A percentile compares a stretch with the other conserved stretches of the same genome.
These are phyloP conservation scores for Myrica gale DNA, from an alignment of 306 rosid genomes.

Conservation along the genomic window DNA sequence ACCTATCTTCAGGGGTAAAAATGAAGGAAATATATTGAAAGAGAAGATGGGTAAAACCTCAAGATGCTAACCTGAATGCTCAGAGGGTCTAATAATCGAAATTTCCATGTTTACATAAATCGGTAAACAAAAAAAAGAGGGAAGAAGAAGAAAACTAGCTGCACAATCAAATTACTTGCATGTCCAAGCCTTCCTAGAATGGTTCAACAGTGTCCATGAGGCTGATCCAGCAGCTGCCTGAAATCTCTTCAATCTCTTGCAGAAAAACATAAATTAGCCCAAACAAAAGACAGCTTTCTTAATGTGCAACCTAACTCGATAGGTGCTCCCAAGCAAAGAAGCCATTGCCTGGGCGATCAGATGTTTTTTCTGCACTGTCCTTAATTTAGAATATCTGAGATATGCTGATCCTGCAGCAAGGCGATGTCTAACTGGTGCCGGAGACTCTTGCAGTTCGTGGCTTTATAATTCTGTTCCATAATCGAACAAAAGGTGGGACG, in stretches of 20 bases:
- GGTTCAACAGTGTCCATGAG: background rate
- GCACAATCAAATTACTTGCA: background rate
- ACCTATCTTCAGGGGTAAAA: background rate
- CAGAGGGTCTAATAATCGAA: background rate
- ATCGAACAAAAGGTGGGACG: slow-evolving; percentile 21
- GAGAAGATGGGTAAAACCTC: background rate
- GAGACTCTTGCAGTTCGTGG: slow-evolving; percentile 10
- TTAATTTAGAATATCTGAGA: slow-evolving; percentile 3
- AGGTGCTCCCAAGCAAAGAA: background rate
- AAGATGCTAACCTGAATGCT: background rate
- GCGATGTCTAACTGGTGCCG: slow-evolving; percentile 2
- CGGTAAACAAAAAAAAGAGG: background rate
- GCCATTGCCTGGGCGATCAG: background rate
- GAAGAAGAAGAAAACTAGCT: background rate
- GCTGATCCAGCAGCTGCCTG: background rate
- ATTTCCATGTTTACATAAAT: background rate
- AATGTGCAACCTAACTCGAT: background rate
- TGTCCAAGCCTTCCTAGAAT: background rate
- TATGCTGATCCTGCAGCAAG: slow-evolving; percentile 5
- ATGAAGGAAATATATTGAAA: background rate
- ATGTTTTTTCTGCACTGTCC: background rate
- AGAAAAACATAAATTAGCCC: background rate
- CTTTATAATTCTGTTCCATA: slow-evolving; percentile 16
- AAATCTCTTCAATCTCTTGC: background rate
- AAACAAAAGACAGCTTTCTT: background rate